Conservation (phyloP, 179 eudicot species). For the Amaranthus tricolor region DNA sequence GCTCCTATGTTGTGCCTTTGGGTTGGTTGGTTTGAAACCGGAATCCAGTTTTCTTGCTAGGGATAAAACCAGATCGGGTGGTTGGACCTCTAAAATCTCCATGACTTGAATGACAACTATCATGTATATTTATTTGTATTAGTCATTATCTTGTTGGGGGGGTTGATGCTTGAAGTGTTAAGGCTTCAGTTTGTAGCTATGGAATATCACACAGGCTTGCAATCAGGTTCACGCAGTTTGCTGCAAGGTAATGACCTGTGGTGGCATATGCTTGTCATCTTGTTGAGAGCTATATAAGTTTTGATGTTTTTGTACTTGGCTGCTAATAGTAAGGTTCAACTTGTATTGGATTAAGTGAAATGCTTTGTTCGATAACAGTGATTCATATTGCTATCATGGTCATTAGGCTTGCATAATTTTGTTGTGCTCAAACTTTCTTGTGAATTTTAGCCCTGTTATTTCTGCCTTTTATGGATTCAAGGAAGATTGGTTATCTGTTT, state of each 20-base stretch:
- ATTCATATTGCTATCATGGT: constrained; percentile 3
- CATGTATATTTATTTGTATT: constrained; percentile 10
- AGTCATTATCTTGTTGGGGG: constrained; percentile 8
- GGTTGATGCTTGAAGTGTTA: constrained; percentile 21
- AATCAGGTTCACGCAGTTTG: constrained; percentile 28
- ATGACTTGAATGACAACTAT: constrained; percentile 22
- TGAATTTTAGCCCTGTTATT: not conserved
- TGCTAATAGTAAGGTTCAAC: not conserved
- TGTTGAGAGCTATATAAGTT: constrained; percentile 21
- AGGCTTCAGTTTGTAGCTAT: constrained; percentile 21
- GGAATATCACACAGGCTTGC: constrained; percentile 30
- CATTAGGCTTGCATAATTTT: not conserved
- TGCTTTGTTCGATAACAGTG: not conserved
- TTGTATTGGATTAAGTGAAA: not conserved
- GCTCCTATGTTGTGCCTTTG: constrained; percentile 6
- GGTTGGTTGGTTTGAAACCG: constrained; percentile 18
- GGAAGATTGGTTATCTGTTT: not conserved
- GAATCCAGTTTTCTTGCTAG: not conserved
- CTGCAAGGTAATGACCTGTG: constrained; percentile 43
- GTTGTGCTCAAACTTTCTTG: not conserved
- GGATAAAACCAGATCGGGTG: constrained; percentile 5
- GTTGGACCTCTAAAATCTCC: constrained; percentile 14
- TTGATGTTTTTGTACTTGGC: not conserved
- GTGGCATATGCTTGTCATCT: constrained; percentile 31
- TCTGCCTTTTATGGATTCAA: not conserved